Evolutionary conservation across 2,329 filamentous ascomycete species (phyloP).

Genomic region (Camillea tinctor): DNA sequence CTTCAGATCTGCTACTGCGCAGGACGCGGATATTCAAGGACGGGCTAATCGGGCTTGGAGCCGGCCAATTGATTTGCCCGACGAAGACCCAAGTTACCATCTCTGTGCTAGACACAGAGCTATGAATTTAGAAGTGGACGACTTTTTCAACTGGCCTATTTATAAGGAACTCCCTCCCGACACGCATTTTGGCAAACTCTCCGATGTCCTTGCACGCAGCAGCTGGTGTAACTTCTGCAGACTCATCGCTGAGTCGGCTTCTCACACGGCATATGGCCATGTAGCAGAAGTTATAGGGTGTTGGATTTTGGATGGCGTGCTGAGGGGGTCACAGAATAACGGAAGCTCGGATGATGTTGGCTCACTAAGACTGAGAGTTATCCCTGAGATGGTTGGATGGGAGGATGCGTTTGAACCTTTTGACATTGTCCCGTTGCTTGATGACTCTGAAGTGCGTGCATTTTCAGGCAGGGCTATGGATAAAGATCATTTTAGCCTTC

Average conservation of each 20-base stretch:
- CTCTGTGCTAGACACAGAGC: constrained; percentile 7
- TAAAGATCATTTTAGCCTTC: not conserved
- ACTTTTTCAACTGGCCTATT: constrained; percentile 2
- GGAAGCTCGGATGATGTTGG: not conserved
- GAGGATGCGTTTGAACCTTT: constrained; percentile 6
- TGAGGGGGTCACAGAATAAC: not conserved
- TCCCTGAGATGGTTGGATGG: constrained; percentile 5
- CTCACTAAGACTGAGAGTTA: constrained; percentile 1
- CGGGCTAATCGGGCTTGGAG: not conserved
- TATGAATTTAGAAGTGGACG: not conserved
- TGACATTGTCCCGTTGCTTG: constrained; percentile 1
- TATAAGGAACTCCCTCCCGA: not conserved
- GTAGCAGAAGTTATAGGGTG: constrained; percentile 4
- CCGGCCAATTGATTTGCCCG: not conserved
- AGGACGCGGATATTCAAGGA: not conserved
- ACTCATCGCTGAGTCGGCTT: constrained; percentile 2
- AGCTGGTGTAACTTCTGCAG: constrained; percentile 5
- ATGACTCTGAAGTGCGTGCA: not conserved
- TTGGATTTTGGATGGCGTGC: constrained; percentile 4
- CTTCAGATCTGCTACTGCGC: not conserved
- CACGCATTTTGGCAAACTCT: constrained; percentile 8
- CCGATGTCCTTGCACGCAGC: constrained; percentile 1
- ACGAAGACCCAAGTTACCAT: not conserved
- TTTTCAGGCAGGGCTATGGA: constrained; percentile 1
- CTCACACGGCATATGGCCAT: not conserved